A percentile compares a stretch with the other conserved stretches of the same genome.
phyloP scores from a whole-genome alignment of 1,139 yeast species.

The Geotrichum australiense region DNA sequence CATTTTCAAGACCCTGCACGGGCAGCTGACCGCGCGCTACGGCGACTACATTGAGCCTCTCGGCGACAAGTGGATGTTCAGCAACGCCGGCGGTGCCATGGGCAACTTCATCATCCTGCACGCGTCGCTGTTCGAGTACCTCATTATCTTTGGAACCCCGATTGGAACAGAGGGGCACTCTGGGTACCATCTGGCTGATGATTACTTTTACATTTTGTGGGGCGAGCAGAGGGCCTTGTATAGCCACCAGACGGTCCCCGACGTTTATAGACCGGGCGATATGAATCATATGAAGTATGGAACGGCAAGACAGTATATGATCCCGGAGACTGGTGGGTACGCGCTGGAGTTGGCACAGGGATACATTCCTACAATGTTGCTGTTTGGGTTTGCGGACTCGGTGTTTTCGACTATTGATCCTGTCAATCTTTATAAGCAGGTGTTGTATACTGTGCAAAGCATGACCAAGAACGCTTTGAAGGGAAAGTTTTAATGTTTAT shows the following conservation, averaged over 20 bases:
- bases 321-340: slow-evolving; percentile 65
- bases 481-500: slow-evolving; percentile 68
- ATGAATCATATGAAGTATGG: slow-evolving; percentile 75
- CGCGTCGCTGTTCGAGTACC: slow-evolving; percentile 90
- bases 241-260: slow-evolving; percentile 55
- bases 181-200: slow-evolving; percentile 94
- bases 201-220: slow-evolving; percentile 80
- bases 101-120: slow-evolving; percentile 93
- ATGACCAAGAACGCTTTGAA: slow-evolving; percentile 61
- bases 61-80: slow-evolving; percentile 85
- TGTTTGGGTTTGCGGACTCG: slow-evolving; percentile 85
- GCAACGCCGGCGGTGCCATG: slow-evolving; percentile 99
- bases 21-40: slow-evolving; percentile 53
- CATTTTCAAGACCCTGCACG: slow-evolving; percentile 54
- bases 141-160: slow-evolving; percentile 83
- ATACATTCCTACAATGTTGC: slow-evolving; percentile 97
- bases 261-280: slow-evolving; percentile 63
- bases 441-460: slow-evolving; percentile 64
- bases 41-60: slow-evolving; percentile 64
- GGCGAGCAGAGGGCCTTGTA: slow-evolving; percentile 73
- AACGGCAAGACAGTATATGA: slow-evolving; percentile 68
- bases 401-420: slow-evolving; percentile 75
- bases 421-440: slow-evolving; percentile 60
- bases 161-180: slow-evolving; percentile 94
- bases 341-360: slow-evolving; percentile 98